These are phyloP conservation scores for Claviceps sp. DNA, from an alignment of 2,329 filamentous ascomycete genomes.

Conservation along the genomic window DNA sequence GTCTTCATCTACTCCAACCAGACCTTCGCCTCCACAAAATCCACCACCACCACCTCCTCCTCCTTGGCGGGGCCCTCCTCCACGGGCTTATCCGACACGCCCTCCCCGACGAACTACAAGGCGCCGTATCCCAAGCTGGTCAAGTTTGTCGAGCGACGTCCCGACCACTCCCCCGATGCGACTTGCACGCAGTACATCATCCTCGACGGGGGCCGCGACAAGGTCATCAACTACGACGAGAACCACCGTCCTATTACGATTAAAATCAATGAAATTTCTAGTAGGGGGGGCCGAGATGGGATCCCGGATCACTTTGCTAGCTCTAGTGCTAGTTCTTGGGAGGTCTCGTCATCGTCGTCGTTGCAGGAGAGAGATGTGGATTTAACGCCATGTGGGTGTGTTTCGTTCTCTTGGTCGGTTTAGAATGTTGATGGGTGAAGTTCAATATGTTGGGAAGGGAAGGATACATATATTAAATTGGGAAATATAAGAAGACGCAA, in stretches of 20 bases:
- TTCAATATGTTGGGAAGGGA: no score
- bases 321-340: slow-evolving; percentile 3
- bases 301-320: slow-evolving; percentile 2
- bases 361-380: slow-evolving; percentile 4
- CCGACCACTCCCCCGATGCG: slow-evolving; percentile 19
- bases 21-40: slow-evolving; percentile 26
- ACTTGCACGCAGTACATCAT: slow-evolving; percentile 38
- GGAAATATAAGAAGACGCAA: not conserved
- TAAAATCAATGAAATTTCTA: slow-evolving; percentile 26
- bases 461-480: not conserved
- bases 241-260: slow-evolving; percentile 29
- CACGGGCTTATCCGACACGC: not conserved
- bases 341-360: not conserved
- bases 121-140: slow-evolving; percentile 36
- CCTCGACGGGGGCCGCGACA: slow-evolving; percentile 21
- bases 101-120: slow-evolving; percentile 8
- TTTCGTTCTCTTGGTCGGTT: slow-evolving; percentile 5
- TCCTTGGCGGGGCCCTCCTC: not conserved
- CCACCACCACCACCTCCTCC: slow-evolving; percentile 1
- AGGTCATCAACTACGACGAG: slow-evolving; percentile 17
- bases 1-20: slow-evolving; percentile 43
- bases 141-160: slow-evolving; percentile 42
- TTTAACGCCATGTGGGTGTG: slow-evolving; percentile 4
- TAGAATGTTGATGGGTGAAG: not conserved
- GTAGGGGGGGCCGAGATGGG: not conserved